Evolutionary conservation across 768 basidiomycete species (phyloP).

Genomic region (Lactarius hengduanensis): DNA sequence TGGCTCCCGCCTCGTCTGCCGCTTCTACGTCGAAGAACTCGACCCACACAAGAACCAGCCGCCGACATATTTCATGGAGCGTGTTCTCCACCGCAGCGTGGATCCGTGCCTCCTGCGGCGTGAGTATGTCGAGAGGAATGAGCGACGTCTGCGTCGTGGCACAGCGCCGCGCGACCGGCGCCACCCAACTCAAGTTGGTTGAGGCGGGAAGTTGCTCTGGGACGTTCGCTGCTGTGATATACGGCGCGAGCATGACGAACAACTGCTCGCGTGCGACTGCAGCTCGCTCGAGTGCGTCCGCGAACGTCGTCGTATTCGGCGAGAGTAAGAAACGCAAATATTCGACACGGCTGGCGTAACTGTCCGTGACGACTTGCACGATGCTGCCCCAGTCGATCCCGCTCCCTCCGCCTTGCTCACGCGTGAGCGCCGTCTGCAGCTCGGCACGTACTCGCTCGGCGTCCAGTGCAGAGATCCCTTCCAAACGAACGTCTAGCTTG

Average conservation of each 20-base stretch:
- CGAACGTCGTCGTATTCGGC: too few relatives aligned
- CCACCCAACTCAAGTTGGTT: slow-evolving; percentile 21
- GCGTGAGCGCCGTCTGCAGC: too few relatives aligned
- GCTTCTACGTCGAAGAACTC: slow-evolving; percentile 29
- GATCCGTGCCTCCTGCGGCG: slow-evolving; percentile 25
- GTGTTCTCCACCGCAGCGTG: slow-evolving; percentile 20
- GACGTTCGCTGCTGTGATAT: slow-evolving; percentile 29
- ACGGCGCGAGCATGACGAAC: slow-evolving; percentile 34
- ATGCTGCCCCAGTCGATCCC: too few relatives aligned
- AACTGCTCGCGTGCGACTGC: slow-evolving; percentile 16
- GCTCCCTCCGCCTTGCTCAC: too few relatives aligned
- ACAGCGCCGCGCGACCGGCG: slow-evolving; percentile 25
- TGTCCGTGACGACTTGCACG: too few relatives aligned
- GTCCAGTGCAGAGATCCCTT: too few relatives aligned
- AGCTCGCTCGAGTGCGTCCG: too few relatives aligned
- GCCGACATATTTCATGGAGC: slow-evolving; percentile 23
- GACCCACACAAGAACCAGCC: slow-evolving; percentile 24
- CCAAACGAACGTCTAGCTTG: too few relatives aligned
- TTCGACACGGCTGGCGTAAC: too few relatives aligned
- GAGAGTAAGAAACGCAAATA: too few relatives aligned
- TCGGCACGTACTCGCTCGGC: too few relatives aligned
- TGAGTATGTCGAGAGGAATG: slow-evolving; percentile 16
- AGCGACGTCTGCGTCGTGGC: slow-evolving; percentile 18
- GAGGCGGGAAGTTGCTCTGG: slow-evolving; percentile 7
- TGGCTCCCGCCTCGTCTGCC: background rate